Conservation (phyloP, 352 stramenopile species). For the Phytophthora pisi region DNA sequence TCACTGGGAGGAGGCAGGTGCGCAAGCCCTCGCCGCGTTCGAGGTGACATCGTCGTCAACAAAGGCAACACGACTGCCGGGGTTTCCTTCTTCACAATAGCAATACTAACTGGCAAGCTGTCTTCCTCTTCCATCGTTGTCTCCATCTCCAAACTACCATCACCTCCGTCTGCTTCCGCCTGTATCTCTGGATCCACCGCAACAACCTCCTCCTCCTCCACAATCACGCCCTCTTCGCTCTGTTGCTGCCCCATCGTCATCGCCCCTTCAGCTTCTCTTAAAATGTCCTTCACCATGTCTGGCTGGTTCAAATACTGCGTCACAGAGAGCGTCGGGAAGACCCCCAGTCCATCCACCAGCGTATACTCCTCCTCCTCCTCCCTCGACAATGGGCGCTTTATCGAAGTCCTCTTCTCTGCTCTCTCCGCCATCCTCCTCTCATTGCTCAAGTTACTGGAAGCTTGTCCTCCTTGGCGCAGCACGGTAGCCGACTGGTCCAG, state of each 20-base stretch:
- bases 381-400: slow-evolving; percentile 25
- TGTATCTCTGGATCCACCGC: slow-evolving; percentile 5
- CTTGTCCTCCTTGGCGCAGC: slow-evolving; percentile 12
- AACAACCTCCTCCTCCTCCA: background rate
- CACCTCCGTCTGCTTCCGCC: background rate
- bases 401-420: background rate
- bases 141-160: slow-evolving; percentile 2
- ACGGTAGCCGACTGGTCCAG: slow-evolving; percentile 45
- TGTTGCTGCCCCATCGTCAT: background rate
- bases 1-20: slow-evolving; percentile 41
- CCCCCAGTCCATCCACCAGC: background rate
- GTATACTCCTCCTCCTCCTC: slow-evolving; percentile 41
- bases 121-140: background rate
- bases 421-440: background rate
- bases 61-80: slow-evolving; percentile 37
- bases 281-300: slow-evolving; percentile 38
- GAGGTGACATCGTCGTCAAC: slow-evolving; percentile 54
- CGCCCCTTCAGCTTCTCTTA: slow-evolving; percentile 24
- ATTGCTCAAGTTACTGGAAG: background rate
- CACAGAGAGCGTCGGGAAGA: slow-evolving; percentile 31
- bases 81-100: background rate
- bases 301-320: slow-evolving; percentile 55
- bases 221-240: background rate
- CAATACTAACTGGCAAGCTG: background rate
- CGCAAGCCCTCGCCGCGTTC: slow-evolving; percentile 49